phyloP scores from a whole-genome alignment of 139 green algal genomes.

The Choricystis sp. region DNA sequence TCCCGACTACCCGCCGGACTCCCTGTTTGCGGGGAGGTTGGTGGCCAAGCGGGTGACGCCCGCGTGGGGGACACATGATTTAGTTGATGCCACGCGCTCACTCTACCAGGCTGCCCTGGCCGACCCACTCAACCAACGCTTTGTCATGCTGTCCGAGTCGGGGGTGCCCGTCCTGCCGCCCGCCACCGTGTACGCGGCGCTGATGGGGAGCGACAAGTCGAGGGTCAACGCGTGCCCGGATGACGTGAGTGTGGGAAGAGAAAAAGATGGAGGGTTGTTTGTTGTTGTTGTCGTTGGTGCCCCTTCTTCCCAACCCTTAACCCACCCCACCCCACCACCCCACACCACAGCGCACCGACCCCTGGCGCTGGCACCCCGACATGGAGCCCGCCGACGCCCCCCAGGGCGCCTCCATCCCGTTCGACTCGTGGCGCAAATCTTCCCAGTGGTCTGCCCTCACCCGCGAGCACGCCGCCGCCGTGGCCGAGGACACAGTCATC shows the following conservation, averaged over 20 bases:
- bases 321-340: no score
- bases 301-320: not conserved
- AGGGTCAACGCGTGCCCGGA: not conserved
- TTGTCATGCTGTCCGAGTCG: slow-evolving; percentile 10
- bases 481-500: slow-evolving; percentile 9
- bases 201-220: not conserved
- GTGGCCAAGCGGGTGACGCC: slow-evolving; percentile 1
- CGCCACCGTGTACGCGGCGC: not conserved
- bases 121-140: slow-evolving; percentile 8
- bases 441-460: slow-evolving; percentile 15
- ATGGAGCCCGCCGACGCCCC: not conserved
- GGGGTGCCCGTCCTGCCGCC: slow-evolving; percentile 1
- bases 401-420: not conserved
- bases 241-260: not conserved
- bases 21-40: not conserved
- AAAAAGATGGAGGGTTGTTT: not conserved
- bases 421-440: slow-evolving; percentile 12
- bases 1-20: not conserved
- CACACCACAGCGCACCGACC: no score
- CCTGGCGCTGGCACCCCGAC: not conserved
- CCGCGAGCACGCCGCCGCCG: slow-evolving; percentile 10
- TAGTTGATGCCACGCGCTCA: slow-evolving; percentile 8
- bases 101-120: slow-evolving; percentile 14
- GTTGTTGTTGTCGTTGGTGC: not conserved
- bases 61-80: slow-evolving; percentile 3